phyloP scores from a whole-genome alignment of 1,284 basidiomycete species.

The Rhodotorula glutinis region DNA sequence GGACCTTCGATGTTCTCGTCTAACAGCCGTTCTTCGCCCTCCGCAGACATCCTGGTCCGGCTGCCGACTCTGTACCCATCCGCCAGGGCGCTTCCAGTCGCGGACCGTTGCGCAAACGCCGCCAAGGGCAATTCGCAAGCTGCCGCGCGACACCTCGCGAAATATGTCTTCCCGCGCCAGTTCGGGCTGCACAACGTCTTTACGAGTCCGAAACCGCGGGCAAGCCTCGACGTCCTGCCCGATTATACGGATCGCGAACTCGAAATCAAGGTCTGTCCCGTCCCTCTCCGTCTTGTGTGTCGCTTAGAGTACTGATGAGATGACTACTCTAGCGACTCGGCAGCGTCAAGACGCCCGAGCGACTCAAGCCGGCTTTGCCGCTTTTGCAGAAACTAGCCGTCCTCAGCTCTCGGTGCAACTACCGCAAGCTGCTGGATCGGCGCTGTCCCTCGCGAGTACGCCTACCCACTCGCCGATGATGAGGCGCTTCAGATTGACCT shows the following conservation, averaged over 20 bases:
- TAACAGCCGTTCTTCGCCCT: neutral
- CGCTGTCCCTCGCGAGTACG: constrained; percentile 70
- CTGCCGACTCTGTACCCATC: constrained; percentile 25
- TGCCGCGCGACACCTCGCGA: constrained; percentile 61
- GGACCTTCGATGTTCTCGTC: neutral
- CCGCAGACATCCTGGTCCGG: constrained; percentile 45
- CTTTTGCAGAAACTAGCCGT: constrained; percentile 63
- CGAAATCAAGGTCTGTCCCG: constrained; percentile 64
- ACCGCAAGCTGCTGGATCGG: constrained; percentile 62
- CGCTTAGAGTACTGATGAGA: neutral
- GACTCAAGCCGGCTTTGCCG: constrained; percentile 59
- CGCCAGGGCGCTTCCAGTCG: neutral
- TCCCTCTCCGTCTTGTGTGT: too few relatives aligned
- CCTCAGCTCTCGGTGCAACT: constrained; percentile 67
- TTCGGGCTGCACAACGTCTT: constrained; percentile 66
- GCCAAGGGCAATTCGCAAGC: constrained; percentile 36
- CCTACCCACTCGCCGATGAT: fast-evolving
- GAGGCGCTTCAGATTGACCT: neutral
- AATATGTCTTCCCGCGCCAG: constrained; percentile 79
- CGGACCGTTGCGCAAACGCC: constrained; percentile 7
- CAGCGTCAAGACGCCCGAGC: constrained; percentile 63
- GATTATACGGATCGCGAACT: constrained; percentile 64
- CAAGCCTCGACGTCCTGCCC: constrained; percentile 47
- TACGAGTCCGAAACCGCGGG: constrained; percentile 39
- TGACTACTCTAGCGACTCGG: constrained; percentile 25